phyloP scores from a whole-genome alignment of 2,329 filamentous ascomycete genomes.

The Xylariaceae sp. region DNA sequence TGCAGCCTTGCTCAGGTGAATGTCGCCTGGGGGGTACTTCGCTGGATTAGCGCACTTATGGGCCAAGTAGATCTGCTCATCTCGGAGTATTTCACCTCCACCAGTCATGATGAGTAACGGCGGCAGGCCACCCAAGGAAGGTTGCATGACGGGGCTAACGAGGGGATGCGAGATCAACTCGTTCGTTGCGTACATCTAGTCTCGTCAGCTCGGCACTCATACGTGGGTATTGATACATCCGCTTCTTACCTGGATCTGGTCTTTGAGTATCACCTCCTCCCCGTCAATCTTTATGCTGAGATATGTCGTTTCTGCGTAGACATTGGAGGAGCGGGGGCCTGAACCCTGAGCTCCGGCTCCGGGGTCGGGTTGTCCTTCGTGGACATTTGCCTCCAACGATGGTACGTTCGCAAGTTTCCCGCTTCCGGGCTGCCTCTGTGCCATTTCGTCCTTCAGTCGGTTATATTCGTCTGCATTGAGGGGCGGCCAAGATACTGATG shows the following conservation, averaged over 20 bases:
- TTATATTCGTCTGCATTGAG: conserved; percentile 71
- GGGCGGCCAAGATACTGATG: conserved; percentile 87
- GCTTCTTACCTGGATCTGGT: conserved; percentile 75
- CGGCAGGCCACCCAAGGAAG: conserved; percentile 82
- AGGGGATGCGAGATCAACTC: conserved; percentile 78
- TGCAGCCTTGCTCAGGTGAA: conserved; percentile 57
- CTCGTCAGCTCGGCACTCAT: conserved; percentile 16
- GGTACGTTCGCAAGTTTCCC: conserved; percentile 33
- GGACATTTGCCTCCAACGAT: conserved; percentile 30
- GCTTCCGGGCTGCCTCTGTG: conserved; percentile 33
- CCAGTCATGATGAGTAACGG: conserved; percentile 82
- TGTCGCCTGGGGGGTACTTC: conserved; percentile 65
- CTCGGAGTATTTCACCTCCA: conserved; percentile 80
- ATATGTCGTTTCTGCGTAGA: conserved; percentile 29
- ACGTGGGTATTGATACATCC: neutral
- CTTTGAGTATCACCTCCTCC: conserved; percentile 66
- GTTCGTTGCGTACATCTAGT: conserved; percentile 70
- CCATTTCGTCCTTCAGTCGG: conserved; percentile 46
- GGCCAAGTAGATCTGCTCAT: conserved; percentile 92
- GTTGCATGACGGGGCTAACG: conserved; percentile 82
- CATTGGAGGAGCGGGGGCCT: conserved; percentile 10
- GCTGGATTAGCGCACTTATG: conserved; percentile 87
- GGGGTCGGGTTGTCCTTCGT: conserved; percentile 14
- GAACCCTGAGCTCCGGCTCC: conserved; percentile 5
- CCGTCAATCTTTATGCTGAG: conserved; percentile 68